Evolutionary conservation across 1,139 yeast species (phyloP).

Genomic region (Kluyveromyces marxianus): DNA sequence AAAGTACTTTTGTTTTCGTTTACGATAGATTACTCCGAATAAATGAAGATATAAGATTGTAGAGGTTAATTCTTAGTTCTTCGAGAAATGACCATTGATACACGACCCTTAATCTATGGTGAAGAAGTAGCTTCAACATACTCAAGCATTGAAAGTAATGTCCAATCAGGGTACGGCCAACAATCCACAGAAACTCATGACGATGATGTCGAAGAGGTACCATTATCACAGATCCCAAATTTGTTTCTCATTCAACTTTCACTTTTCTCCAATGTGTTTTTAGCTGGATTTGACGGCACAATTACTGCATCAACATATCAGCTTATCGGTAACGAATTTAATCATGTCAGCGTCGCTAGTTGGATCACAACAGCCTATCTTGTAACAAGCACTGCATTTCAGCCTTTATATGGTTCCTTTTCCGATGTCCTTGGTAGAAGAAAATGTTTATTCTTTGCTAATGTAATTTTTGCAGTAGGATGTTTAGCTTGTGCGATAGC

Average conservation of each 20-base stretch:
- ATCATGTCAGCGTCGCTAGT: conserved; percentile 31
- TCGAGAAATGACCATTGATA: background rate
- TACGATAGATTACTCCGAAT: too few relatives aligned
- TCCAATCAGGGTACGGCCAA: background rate
- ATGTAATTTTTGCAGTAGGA: conserved; percentile 27
- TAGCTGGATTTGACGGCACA: conserved; percentile 34
- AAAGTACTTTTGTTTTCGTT: too few relatives aligned
- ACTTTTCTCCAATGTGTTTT: conserved; percentile 32
- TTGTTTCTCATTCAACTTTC: conserved; percentile 25
- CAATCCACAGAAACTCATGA: background rate
- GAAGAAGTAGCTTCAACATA: background rate
- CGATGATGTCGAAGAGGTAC: background rate
- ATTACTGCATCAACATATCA: conserved; percentile 34
- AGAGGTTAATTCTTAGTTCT: too few relatives aligned
- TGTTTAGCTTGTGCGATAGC: conserved; percentile 9
- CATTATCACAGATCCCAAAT: conserved; percentile 5
- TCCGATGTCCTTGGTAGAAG: conserved; percentile 34
- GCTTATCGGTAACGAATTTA: conserved; percentile 33
- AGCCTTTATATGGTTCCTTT: conserved; percentile 32
- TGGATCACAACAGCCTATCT: conserved; percentile 30
- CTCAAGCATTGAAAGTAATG: background rate
- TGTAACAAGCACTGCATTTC: conserved; percentile 26
- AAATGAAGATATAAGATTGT: too few relatives aligned
- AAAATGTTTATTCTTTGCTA: conserved; percentile 25
- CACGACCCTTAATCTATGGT: background rate